phyloP scores from a whole-genome alignment of 2,329 filamentous ascomycete genomes.

The Thelonectria olida region DNA sequence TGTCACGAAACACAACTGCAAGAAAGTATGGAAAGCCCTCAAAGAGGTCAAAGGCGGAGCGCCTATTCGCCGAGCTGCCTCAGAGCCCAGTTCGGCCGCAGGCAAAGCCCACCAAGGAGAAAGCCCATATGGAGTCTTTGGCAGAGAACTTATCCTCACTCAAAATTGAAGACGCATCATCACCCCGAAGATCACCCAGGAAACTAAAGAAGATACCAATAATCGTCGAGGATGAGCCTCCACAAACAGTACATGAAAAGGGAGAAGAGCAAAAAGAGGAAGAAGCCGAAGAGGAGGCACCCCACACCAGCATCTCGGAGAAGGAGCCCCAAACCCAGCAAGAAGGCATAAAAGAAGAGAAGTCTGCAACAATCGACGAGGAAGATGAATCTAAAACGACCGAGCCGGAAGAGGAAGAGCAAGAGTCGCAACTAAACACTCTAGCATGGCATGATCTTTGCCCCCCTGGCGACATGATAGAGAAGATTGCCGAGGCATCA shows the following conservation, averaged over 20 bases:
- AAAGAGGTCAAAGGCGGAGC: conserved; percentile 56
- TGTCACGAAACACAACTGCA: conserved; percentile 54
- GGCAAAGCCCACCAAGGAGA: conserved; percentile 13
- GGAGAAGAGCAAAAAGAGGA: neutral
- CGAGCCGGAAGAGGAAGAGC: conserved; percentile 19
- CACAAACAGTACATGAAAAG: conserved; percentile 16
- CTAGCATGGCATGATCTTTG: conserved; percentile 68
- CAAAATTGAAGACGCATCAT: conserved; percentile 34
- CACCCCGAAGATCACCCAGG: conserved; percentile 25
- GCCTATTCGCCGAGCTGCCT: conserved; percentile 62
- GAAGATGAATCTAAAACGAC: neutral
- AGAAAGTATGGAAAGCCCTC: conserved; percentile 63
- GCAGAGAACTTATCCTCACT: conserved; percentile 47
- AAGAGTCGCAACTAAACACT: conserved; percentile 48
- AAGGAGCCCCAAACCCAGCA: neutral
- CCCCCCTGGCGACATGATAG: conserved; percentile 60
- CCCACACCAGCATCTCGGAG: neutral
- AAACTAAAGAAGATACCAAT: conserved; percentile 16
- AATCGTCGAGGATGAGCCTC: conserved; percentile 16
- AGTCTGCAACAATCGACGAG: neutral
- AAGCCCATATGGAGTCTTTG: conserved; percentile 45
- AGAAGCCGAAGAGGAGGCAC: neutral
- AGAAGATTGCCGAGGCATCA: conserved; percentile 73
- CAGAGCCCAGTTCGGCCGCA: conserved; percentile 56
- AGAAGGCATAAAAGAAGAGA: neutral